A percentile compares a stretch with the other conserved stretches of the same genome.
phyloP scores from a whole-genome alignment of 179 eudicot genomes.

The Beta corolliflora region DNA sequence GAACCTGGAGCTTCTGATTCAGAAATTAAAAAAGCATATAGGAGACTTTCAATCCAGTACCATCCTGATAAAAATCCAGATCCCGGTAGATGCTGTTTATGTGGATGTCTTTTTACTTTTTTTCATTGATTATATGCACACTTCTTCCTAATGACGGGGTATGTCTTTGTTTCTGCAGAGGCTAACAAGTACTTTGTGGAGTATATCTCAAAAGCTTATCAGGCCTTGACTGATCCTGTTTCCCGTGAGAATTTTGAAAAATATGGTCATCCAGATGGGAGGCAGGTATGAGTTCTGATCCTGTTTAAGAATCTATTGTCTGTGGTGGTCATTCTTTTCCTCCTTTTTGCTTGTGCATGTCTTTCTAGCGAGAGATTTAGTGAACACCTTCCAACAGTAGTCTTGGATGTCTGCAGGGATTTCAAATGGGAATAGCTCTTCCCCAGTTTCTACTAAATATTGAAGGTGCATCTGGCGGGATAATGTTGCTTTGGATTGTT shows the following conservation, averaged over 20 bases:
- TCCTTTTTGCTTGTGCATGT: not conserved
- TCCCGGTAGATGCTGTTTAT: slow-evolving; percentile 63
- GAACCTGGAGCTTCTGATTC: slow-evolving; percentile 83
- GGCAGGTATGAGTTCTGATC: slow-evolving; percentile 59
- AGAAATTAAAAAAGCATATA: slow-evolving; percentile 86
- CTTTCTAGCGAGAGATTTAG: not conserved
- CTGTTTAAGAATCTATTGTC: not conserved
- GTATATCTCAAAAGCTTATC: slow-evolving; percentile 89
- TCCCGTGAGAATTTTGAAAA: slow-evolving; percentile 94
- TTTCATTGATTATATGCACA: not conserved
- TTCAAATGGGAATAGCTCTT: slow-evolving; percentile 98
- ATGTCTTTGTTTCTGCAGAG: slow-evolving; percentile 44
- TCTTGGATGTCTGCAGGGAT: slow-evolving; percentile 53
- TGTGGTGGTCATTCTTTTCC: not conserved
- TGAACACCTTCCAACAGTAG: not conserved
- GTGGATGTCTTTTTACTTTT: not conserved
- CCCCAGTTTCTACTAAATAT: slow-evolving; percentile 81
- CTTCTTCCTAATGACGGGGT: slow-evolving; percentile 2
- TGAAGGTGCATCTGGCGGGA: slow-evolving; percentile 88
- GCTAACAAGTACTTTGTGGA: slow-evolving; percentile 88
- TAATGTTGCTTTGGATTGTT: slow-evolving; percentile 79
- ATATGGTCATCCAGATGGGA: slow-evolving; percentile 98
- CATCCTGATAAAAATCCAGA: slow-evolving; percentile 99
- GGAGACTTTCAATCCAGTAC: slow-evolving; percentile 81
- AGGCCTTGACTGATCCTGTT: slow-evolving; percentile 89